phyloP scores from a whole-genome alignment of 176 grass and related monocot species.

The Miscanthus lutarioriparius region DNA sequence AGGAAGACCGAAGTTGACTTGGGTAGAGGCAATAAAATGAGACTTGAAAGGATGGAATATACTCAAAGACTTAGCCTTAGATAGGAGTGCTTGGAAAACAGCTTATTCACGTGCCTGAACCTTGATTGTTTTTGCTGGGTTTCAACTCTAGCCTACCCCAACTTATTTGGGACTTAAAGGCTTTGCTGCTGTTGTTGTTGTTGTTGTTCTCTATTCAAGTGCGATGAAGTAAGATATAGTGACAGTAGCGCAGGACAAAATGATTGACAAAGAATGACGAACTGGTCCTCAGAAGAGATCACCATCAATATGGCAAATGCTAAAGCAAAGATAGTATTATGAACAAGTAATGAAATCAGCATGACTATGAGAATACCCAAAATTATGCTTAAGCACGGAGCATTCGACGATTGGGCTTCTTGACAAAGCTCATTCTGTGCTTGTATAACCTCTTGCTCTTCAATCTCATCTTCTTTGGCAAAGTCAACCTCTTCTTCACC shows the following conservation, averaged over 20 bases:
- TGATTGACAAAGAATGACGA: conserved; percentile 7
- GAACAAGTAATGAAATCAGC: conserved; percentile 11
- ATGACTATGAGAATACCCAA: conserved; percentile 28
- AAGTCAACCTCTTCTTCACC: conserved; percentile 85
- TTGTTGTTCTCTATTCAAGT: too few relatives aligned
- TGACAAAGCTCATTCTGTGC: conserved; percentile 87
- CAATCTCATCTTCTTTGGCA: conserved; percentile 75
- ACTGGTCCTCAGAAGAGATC: conserved; percentile 31
- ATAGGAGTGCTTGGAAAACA: too few relatives aligned
- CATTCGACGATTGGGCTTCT: conserved; percentile 62
- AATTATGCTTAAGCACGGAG: conserved; percentile 34
- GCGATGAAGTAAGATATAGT: conserved; percentile 9
- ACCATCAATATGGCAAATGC: not conserved
- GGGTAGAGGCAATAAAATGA: too few relatives aligned
- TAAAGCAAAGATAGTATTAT: conserved; percentile 13
- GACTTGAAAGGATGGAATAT: too few relatives aligned
- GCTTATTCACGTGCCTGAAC: too few relatives aligned
- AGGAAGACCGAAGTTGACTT: too few relatives aligned
- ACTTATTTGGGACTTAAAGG: too few relatives aligned
- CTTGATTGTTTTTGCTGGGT: too few relatives aligned
- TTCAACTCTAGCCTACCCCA: too few relatives aligned
- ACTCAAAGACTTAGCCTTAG: too few relatives aligned
- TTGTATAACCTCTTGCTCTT: conserved; percentile 83
- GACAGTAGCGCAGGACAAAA: not conserved
- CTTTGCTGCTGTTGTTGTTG: too few relatives aligned